Conservation (phyloP, 164 flowering plant genomes). For the Berberis vulgaris region DNA sequence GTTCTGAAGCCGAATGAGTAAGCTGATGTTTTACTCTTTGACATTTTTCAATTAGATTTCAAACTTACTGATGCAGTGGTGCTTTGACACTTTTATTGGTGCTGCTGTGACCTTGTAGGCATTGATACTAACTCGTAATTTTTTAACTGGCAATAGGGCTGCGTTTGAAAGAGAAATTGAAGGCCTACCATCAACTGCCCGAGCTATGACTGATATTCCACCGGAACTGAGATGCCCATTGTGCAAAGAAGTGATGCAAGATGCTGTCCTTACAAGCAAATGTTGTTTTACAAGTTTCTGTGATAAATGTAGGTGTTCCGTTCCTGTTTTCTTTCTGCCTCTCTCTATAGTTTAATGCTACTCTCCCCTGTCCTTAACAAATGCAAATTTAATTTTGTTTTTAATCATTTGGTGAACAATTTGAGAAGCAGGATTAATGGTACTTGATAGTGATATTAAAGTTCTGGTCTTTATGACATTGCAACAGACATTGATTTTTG, state of each 20-base stretch:
- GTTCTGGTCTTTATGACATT: too few relatives aligned
- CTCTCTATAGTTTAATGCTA: background rate
- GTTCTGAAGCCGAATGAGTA: conserved; percentile 94
- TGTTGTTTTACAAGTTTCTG: conserved; percentile 94
- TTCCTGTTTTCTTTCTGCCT: background rate
- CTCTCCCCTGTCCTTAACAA: too few relatives aligned
- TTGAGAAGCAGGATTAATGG: too few relatives aligned
- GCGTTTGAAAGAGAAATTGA: conserved; percentile 95
- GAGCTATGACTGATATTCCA: conserved; percentile 73
- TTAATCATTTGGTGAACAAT: too few relatives aligned
- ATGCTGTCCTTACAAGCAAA: conserved; percentile 96
- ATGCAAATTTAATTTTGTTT: too few relatives aligned
- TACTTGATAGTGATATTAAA: too few relatives aligned
- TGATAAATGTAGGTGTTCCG: conserved; percentile 66
- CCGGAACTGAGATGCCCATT: conserved; percentile 89
- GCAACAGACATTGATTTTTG: too few relatives aligned
- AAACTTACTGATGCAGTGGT: too few relatives aligned
- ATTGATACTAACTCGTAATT: background rate
- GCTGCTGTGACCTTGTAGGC: background rate
- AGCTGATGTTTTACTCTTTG: conserved; percentile 11
- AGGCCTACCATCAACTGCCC: conserved; percentile 68
- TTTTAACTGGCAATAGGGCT: conserved; percentile 46
- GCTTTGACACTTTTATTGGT: too few relatives aligned
- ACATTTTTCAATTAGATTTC: background rate
- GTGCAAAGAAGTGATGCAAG: conserved; percentile 96